phyloP scores from a whole-genome alignment of 495 filamentous ascomycete species.

The Penicillium daleae region DNA sequence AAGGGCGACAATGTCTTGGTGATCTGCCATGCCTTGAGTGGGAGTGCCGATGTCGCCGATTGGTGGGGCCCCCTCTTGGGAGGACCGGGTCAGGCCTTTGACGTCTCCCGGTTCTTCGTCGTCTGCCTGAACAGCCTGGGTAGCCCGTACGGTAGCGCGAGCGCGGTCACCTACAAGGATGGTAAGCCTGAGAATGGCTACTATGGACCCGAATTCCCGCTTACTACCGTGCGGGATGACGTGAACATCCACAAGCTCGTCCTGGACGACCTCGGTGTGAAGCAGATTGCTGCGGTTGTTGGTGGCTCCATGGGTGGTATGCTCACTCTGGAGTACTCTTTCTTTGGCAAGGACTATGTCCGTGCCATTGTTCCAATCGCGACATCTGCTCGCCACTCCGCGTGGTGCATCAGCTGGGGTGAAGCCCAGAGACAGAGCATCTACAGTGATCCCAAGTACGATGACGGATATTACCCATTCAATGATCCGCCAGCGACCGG shows the following conservation, averaged over 20 bases:
- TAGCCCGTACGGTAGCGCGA: conserved; percentile 94
- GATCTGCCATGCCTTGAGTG: conserved; percentile 95
- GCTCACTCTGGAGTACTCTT: conserved; percentile 95
- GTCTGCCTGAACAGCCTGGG: conserved; percentile 95
- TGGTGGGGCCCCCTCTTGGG: conserved; percentile 98
- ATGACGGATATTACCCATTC: conserved; percentile 91
- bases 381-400: conserved; percentile 91
- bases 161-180: conserved; percentile 88
- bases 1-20: conserved; percentile 88
- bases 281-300: conserved; percentile 83
- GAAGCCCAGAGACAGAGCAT: conserved; percentile 98
- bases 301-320: conserved; percentile 99
- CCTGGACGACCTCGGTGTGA: conserved; percentile 85
- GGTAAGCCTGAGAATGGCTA: conserved; percentile 71
- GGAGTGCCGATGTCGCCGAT: conserved; percentile 93
- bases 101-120: conserved; percentile 89
- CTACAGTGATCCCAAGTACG: conserved; percentile 97
- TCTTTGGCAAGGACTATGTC: conserved; percentile 93
- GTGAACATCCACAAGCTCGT: conserved; percentile 91
- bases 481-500: conserved; percentile 82
- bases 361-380: conserved; percentile 90
- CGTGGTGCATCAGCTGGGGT: conserved; percentile 99
- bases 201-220: conserved; percentile 94
- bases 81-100: conserved; percentile 87
- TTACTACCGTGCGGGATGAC: conserved; percentile 94